Conservation (phyloP, 768 basidiomycete genomes). For the Podaxis pistillaris region DNA sequence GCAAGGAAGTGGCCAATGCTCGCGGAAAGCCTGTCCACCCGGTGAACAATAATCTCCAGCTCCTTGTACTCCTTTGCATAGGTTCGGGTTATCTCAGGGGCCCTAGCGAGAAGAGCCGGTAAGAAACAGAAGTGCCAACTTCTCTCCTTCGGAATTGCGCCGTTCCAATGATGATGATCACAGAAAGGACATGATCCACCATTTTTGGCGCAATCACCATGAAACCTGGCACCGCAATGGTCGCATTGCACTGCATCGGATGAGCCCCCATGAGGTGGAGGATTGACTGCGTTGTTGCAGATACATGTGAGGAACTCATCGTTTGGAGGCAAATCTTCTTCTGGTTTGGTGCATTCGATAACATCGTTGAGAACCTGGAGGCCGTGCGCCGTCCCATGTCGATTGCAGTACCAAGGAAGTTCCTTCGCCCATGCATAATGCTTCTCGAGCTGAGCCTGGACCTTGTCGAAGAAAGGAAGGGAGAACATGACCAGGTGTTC, state of each 20-base stretch:
- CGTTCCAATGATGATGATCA: constrained; percentile 91
- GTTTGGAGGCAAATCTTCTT: constrained; percentile 75
- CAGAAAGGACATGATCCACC: constrained; percentile 93
- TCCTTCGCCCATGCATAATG: constrained; percentile 74
- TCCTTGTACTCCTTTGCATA: constrained; percentile 82
- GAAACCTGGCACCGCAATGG: constrained; percentile 84
- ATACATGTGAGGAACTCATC: constrained; percentile 89
- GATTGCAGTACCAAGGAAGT: constrained; percentile 76
- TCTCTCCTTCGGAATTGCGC: constrained; percentile 77
- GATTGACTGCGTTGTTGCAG: constrained; percentile 72
- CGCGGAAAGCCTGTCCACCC: constrained; percentile 70
- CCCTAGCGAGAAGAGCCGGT: constrained; percentile 63
- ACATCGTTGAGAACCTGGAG: constrained; percentile 72
- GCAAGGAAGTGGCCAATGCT: constrained; percentile 80
- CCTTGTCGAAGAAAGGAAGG: constrained; percentile 68
- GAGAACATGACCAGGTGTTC: constrained; percentile 73
- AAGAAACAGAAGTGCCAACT: constrained; percentile 84
- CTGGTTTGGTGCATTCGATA: constrained; percentile 66
- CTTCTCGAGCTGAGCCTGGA: constrained; percentile 62
- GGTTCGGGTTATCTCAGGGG: constrained; percentile 76
- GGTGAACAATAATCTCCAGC: constrained; percentile 75
- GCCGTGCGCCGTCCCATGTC: constrained; percentile 64
- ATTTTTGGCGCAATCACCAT: constrained; percentile 80
- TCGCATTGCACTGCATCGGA: constrained; percentile 91
- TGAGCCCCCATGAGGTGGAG: constrained; percentile 68